Conservation (phyloP, 106 monocot species). For the Acorus gramineus region DNA sequence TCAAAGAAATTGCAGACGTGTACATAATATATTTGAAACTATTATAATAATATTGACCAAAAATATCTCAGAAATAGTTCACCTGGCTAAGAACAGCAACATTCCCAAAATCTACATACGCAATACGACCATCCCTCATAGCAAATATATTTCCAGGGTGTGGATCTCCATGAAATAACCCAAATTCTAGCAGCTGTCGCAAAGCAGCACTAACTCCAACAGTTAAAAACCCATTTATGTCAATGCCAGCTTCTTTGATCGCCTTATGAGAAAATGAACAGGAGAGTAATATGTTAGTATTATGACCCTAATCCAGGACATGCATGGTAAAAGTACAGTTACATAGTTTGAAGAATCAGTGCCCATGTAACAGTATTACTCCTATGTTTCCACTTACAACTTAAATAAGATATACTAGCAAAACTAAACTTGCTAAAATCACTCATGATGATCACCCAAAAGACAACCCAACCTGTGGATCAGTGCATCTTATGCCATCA, state of each 20-base stretch:
- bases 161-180: conserved; percentile 97
- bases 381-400: no score
- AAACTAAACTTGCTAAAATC: no score
- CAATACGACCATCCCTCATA: conserved; percentile 97
- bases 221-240: conserved; percentile 85
- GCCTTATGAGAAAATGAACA: conserved; percentile 26
- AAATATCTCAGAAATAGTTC: conserved; percentile 7
- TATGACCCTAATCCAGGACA: no score
- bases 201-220: conserved; percentile 96
- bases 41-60: background rate
- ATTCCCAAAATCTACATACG: conserved; percentile 99
- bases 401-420: no score
- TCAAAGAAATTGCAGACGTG: no score
- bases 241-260: conserved; percentile 87
- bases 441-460: background rate
- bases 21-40: no score
- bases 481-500: conserved; percentile 91
- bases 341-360: no score
- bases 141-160: conserved; percentile 99
- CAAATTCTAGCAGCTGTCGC: conserved; percentile 93
- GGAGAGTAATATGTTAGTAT: no score
- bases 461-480: conserved; percentile 53
- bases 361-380: no score
- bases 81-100: conserved; percentile 99
- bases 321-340: no score